These are phyloP conservation scores for Dactylonectria macrodidyma DNA, from an alignment of 2,329 filamentous ascomycete genomes.

Conservation along the genomic window DNA sequence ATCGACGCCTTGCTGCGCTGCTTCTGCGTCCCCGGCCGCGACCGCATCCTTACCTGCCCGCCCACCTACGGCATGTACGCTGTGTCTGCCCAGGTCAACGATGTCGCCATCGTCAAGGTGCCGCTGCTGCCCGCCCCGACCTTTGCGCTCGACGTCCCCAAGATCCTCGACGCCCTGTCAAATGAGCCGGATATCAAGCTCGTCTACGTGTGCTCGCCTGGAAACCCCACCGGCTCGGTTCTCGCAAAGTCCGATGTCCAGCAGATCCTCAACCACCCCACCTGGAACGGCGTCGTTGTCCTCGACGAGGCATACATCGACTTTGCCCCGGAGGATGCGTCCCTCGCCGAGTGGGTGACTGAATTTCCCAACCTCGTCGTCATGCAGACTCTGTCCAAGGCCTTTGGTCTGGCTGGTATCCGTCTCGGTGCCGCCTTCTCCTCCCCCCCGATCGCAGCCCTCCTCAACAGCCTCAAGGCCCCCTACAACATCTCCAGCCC, in stretches of 20 bases:
- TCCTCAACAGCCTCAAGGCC: conserved; percentile 94
- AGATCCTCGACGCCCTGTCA: conserved; percentile 77
- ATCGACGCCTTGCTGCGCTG: conserved; percentile 94
- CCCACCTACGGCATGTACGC: conserved; percentile 99
- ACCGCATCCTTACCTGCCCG: conserved; percentile 94
- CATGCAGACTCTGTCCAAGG: conserved; percentile 98
- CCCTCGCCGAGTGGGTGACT: conserved; percentile 90
- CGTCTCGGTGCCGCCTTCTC: conserved; percentile 90
- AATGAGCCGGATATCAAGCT: conserved; percentile 80
- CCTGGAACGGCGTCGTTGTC: conserved; percentile 95
- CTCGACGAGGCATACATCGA: conserved; percentile 97
- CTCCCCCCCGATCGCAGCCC: conserved; percentile 77
- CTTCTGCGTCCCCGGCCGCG: conserved; percentile 89
- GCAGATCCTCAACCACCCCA: conserved; percentile 84
- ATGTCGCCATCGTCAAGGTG: conserved; percentile 88
- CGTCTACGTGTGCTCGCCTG: conserved; percentile 93
- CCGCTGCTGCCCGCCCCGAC: conserved; percentile 80
- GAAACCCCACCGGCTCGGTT: conserved; percentile 90
- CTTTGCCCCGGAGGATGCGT: conserved; percentile 83
- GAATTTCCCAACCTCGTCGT: conserved; percentile 97
- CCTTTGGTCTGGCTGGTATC: conserved; percentile 95
- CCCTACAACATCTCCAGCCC: conserved; percentile 96
- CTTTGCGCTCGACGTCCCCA: conserved; percentile 81
- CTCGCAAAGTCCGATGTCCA: conserved; percentile 83
- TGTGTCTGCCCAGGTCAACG: conserved; percentile 95